Evolutionary conservation across 192 early-diverging fungal genomes (phyloP).

Genomic region (Dispira simplex): DNA sequence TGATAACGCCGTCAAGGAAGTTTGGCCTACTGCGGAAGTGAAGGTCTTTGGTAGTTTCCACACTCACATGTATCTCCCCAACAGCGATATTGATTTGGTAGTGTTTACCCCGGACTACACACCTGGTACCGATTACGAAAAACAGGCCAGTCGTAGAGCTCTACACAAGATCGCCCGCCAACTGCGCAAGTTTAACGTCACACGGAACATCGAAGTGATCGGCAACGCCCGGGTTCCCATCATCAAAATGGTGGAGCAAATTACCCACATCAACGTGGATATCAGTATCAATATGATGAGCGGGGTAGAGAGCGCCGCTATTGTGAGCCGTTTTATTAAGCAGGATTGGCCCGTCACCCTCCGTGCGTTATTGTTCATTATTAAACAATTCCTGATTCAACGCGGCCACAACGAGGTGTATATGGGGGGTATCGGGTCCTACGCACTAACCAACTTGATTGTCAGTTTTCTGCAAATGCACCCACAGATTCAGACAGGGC

Average conservation of each 20-base stretch:
- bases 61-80: constrained; percentile 75
- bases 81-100: constrained; percentile 50
- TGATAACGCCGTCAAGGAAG: constrained; percentile 23
- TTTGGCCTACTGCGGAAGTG: constrained; percentile 28
- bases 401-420: constrained; percentile 72
- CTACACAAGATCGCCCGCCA: constrained; percentile 29
- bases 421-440: constrained; percentile 78
- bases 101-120: not conserved
- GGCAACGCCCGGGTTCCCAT: constrained; percentile 71
- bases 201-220: constrained; percentile 36
- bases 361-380: constrained; percentile 49
- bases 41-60: constrained; percentile 77
- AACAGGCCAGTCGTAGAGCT: not conserved
- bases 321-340: constrained; percentile 42
- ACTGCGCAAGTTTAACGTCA: constrained; percentile 28
- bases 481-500: constrained; percentile 47
- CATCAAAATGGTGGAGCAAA: constrained; percentile 65
- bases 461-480: constrained; percentile 80
- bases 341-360: constrained; percentile 36
- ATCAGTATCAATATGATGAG: constrained; percentile 64
- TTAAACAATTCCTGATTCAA: constrained; percentile 76
- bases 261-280: constrained; percentile 68
- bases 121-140: not conserved
- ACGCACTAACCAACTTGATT: constrained; percentile 59
- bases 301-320: constrained; percentile 39